These are phyloP conservation scores for Apiotrichum porosum DNA, from an alignment of 1,284 basidiomycete species.

Conservation along the genomic window DNA sequence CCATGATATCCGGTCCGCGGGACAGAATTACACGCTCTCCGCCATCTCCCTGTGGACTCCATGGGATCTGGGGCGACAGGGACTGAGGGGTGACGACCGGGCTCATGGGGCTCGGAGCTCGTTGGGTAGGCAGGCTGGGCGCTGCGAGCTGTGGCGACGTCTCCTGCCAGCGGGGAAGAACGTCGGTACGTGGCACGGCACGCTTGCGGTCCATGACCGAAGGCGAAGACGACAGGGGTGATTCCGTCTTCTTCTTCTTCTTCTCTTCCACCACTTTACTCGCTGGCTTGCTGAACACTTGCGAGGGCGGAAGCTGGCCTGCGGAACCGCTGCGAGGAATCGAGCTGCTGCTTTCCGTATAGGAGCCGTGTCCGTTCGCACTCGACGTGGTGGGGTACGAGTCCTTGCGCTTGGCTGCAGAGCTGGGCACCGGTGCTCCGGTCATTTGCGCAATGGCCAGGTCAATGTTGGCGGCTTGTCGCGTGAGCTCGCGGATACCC, in stretches of 20 bases:
- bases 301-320: too few relatives aligned
- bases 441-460: constrained; percentile 1
- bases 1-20: constrained; percentile 40
- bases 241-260: too few relatives aligned
- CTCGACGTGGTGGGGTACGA: not conserved
- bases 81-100: not conserved
- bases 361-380: not conserved
- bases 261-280: too few relatives aligned
- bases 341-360: not conserved
- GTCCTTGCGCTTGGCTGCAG: too few relatives aligned
- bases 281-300: too few relatives aligned
- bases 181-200: constrained; percentile 12
- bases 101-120: too few relatives aligned
- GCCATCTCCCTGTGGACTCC: constrained; percentile 8
- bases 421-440: too few relatives aligned
- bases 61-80: not conserved
- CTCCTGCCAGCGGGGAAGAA: constrained; percentile 12
- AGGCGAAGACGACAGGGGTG: too few relatives aligned
- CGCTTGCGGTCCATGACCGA: constrained; percentile 18
- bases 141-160: not conserved
- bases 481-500: constrained; percentile 40
- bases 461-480: constrained; percentile 12
- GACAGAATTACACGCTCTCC: constrained; percentile 35
- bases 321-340: too few relatives aligned
- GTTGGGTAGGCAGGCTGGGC: too few relatives aligned